These are phyloP conservation scores for Termitomyces sp. DNA, from an alignment of 768 basidiomycete genomes.

Conservation along the genomic window DNA sequence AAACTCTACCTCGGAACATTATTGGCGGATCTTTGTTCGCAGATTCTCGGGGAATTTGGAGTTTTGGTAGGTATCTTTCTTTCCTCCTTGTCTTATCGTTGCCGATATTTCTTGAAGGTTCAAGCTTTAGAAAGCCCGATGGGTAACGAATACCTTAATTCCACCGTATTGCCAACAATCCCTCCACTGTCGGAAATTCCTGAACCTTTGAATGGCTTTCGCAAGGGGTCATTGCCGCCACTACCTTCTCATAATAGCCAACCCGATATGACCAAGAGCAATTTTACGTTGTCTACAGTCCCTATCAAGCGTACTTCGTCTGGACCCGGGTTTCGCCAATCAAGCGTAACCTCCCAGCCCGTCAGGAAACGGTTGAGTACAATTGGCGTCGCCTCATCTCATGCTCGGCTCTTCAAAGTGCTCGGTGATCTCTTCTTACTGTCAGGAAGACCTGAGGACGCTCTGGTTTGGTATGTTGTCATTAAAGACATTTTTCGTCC, in stretches of 20 bases:
- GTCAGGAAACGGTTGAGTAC: slow-evolving; percentile 59
- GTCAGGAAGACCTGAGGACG: slow-evolving; percentile 80
- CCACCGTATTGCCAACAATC: slow-evolving; percentile 54
- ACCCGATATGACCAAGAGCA: slow-evolving; percentile 42
- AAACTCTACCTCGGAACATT: slow-evolving; percentile 84
- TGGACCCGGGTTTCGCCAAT: slow-evolving; percentile 44
- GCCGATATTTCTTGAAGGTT: slow-evolving; percentile 38
- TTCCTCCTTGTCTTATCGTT: not conserved
- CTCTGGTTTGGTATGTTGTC: slow-evolving; percentile 61
- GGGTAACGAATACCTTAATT: slow-evolving; percentile 83
- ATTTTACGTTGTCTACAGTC: slow-evolving; percentile 30
- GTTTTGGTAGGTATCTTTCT: slow-evolving; percentile 54
- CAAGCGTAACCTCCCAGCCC: slow-evolving; percentile 39
- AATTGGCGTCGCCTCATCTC: slow-evolving; percentile 67
- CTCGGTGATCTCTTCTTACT: slow-evolving; percentile 86
- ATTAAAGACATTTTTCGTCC: not conserved
- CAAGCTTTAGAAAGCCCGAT: slow-evolving; percentile 75
- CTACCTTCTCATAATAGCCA: slow-evolving; percentile 48
- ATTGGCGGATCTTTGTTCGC: slow-evolving; percentile 84
- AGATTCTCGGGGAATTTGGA: slow-evolving; percentile 81
- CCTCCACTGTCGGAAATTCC: slow-evolving; percentile 61
- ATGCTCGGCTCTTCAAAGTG: slow-evolving; percentile 83
- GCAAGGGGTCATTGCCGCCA: slow-evolving; percentile 37
- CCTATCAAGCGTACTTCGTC: slow-evolving; percentile 55
- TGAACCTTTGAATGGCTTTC: slow-evolving; percentile 42